Conservation (phyloP, 139 green algal species). For the Astrephomene gubernaculifera region DNA sequence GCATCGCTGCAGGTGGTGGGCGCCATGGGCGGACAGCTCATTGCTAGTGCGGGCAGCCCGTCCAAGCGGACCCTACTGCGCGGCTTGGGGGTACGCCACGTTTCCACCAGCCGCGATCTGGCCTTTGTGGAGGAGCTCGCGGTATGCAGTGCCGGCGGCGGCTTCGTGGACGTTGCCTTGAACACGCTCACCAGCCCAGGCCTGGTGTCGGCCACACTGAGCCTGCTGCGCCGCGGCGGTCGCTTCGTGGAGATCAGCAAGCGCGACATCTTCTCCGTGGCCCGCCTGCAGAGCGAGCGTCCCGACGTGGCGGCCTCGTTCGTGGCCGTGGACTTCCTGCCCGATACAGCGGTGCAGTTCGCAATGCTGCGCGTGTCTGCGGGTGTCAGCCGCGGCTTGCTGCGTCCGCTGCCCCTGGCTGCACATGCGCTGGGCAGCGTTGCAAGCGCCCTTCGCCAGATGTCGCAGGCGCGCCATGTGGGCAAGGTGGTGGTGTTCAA, state of each 20-base stretch:
- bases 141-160: constrained; percentile 17
- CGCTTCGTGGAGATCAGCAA: constrained; percentile 91
- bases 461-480: constrained; percentile 85
- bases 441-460: constrained; percentile 80
- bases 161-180: constrained; percentile 65
- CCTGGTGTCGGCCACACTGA: constrained; percentile 82
- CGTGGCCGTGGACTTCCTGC: constrained; percentile 92
- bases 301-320: constrained; percentile 81
- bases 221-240: constrained; percentile 65
- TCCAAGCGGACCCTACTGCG: constrained; percentile 82
- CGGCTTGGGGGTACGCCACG: constrained; percentile 58
- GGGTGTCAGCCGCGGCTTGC: constrained; percentile 47
- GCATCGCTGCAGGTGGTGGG: constrained; percentile 76
- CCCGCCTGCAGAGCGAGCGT: constrained; percentile 76
- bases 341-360: constrained; percentile 62
- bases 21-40: constrained; percentile 45
- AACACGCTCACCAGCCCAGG: constrained; percentile 91
- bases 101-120: constrained; percentile 75
- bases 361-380: constrained; percentile 56
- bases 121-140: constrained; percentile 70
- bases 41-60: constrained; percentile 78
- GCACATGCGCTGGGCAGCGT: constrained; percentile 56
- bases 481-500: constrained; percentile 87
- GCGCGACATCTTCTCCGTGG: constrained; percentile 82
- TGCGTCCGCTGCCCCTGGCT: constrained; percentile 56